Evolutionary conservation across 805 yeast genomes (phyloP).

Genomic region (Saturnispora besseyi): DNA sequence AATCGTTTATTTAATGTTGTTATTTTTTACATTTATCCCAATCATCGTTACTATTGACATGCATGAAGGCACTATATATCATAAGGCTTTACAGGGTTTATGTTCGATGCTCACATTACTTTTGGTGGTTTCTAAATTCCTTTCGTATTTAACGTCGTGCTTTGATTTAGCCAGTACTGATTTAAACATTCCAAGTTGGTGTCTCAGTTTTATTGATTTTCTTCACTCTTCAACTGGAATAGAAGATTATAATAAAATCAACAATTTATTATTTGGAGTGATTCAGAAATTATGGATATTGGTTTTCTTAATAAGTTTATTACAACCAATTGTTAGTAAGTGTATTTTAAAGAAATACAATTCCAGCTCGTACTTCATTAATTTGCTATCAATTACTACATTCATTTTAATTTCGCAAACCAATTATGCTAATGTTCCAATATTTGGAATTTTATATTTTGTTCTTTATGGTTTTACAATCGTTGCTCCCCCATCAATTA

Average conservation of each 20-base stretch:
- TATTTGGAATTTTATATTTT: slow-evolving; percentile 29
- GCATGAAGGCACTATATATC: not conserved
- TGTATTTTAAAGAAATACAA: not conserved
- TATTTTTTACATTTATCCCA: slow-evolving; percentile 16
- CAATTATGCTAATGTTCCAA: slow-evolving; percentile 44
- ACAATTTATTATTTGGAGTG: slow-evolving; percentile 16
- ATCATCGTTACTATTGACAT: slow-evolving; percentile 9
- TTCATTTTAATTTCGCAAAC: slow-evolving; percentile 48
- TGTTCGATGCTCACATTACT: slow-evolving; percentile 34
- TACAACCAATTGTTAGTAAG: slow-evolving; percentile 15
- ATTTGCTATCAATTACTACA: slow-evolving; percentile 29
- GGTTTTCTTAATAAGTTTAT: slow-evolving; percentile 9
- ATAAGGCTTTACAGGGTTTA: slow-evolving; percentile 5
- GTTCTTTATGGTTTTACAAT: slow-evolving; percentile 23
- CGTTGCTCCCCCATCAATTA: slow-evolving; percentile 10
- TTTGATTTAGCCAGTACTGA: slow-evolving; percentile 17
- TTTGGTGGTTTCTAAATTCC: slow-evolving; percentile 19
- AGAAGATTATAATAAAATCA: slow-evolving; percentile 23
- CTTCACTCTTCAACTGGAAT: slow-evolving; percentile 26
- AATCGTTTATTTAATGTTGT: slow-evolving; percentile 11
- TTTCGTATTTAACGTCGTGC: slow-evolving; percentile 22
- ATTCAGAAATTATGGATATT: slow-evolving; percentile 20
- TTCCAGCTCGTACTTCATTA: slow-evolving; percentile 24
- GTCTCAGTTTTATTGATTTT: slow-evolving; percentile 20
- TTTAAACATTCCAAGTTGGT: slow-evolving; percentile 19